phyloP scores from a whole-genome alignment of 257 asterid genomes.

The Lycium barbarum region DNA sequence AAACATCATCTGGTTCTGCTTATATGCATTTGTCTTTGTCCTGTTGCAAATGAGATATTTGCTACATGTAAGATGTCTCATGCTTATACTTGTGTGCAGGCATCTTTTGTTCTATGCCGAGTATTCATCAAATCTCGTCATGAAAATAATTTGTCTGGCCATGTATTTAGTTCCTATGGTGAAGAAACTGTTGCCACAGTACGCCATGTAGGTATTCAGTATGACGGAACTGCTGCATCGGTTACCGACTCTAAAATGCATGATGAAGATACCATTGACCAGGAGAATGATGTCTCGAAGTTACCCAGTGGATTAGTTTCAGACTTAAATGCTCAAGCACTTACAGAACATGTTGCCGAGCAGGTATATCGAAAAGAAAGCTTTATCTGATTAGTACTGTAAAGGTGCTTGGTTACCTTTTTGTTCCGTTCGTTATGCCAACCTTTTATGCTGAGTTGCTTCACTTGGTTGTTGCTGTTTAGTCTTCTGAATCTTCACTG shows the following conservation, averaged over 20 bases:
- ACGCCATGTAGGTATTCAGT: conserved; percentile 50
- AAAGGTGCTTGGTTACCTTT: not conserved
- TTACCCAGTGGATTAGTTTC: conserved; percentile 26
- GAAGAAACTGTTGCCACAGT: conserved; percentile 46
- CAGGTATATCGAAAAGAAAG: conserved; percentile 36
- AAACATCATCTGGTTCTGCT: not conserved
- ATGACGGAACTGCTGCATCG: conserved; percentile 34
- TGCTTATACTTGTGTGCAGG: conserved; percentile 42
- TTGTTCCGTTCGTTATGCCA: not conserved
- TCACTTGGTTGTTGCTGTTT: conserved; percentile 9
- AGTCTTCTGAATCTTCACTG: not conserved
- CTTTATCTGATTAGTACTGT: not conserved
- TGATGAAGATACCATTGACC: conserved; percentile 32
- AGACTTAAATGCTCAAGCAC: conserved; percentile 31
- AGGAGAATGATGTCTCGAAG: conserved; percentile 31
- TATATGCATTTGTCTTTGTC: not conserved
- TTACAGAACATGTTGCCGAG: conserved; percentile 24
- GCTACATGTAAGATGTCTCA: conserved; percentile 8
- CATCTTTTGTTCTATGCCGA: conserved; percentile 55
- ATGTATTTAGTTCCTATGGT: conserved; percentile 42
- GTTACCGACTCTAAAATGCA: conserved; percentile 31
- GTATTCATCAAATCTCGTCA: conserved; percentile 39
- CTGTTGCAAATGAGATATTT: not conserved
- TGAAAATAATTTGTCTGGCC: conserved; percentile 34
- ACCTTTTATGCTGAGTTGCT: not conserved